Percentiles rank a stretch among this genome's conserved stretches.
Conservation (phyloP, 495 filamentous ascomycete species). For the Penicilliopsis zonata region DNA sequence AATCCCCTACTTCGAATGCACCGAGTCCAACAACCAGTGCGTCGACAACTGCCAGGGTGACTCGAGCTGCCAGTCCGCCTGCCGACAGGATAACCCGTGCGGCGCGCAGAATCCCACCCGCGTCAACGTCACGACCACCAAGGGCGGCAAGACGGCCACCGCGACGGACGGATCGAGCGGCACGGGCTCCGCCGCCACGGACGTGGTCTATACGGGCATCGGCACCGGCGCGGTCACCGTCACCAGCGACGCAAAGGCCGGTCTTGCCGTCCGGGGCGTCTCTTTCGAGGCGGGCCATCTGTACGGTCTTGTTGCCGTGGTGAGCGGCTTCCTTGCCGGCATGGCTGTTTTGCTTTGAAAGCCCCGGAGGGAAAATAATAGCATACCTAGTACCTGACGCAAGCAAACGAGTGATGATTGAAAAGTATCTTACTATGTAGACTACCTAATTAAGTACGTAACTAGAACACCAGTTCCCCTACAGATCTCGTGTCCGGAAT, state of each 20-base stretch:
- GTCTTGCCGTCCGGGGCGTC: constrained; percentile 21
- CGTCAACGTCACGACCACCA: constrained; percentile 44
- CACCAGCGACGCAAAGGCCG: constrained; percentile 16
- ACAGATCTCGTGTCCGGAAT: no score
- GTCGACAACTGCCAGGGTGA: constrained; percentile 45
- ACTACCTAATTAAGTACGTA: no score
- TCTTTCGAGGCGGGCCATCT: constrained; percentile 40
- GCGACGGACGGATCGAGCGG: constrained; percentile 23
- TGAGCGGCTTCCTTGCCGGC: constrained; percentile 49
- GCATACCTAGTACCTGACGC: no score
- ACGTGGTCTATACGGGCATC: constrained; percentile 36
- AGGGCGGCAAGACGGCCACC: constrained; percentile 27
- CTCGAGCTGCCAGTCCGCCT: constrained; percentile 47
- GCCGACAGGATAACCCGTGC: constrained; percentile 64
- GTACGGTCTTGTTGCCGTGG: constrained; percentile 44
- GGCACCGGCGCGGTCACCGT: constrained; percentile 26
- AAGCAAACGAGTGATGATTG: no score
- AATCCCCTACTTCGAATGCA: constrained; percentile 76
- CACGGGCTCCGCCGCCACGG: no score
- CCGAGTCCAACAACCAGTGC: constrained; percentile 59
- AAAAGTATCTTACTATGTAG: no score
- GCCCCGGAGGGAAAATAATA: no score
- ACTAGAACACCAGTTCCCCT: no score
- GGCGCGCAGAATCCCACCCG: constrained; percentile 60
- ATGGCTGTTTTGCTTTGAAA: constrained; percentile 48